Evolutionary conservation across 371 early-diverging fungal species (phyloP), one percentile per base, ranked within the genome.

Genomic region (Saksenaea oblongispora): DNA sequence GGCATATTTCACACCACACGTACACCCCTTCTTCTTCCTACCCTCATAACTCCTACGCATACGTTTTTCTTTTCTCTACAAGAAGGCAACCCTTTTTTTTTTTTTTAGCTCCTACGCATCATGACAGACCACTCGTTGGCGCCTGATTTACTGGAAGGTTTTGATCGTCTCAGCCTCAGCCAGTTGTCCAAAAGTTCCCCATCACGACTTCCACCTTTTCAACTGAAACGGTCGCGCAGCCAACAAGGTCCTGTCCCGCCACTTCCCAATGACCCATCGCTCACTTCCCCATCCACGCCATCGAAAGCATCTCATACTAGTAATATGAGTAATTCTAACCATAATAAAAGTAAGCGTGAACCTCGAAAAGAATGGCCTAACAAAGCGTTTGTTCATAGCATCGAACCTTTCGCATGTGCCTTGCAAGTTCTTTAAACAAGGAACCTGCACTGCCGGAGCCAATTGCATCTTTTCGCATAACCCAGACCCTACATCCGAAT

Each of bases 371-470:
- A 27, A 53, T 47, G 54, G 34, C 54, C 22, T 28, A 61, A 31
- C 0, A 3, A 34, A 28, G 54, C 24, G 15, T 59, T 13, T 22
- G 54, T 35, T 28, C 53, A 17, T 63, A 73, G 73, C 69, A n/a
- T 68, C 78, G 59, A 78, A 78, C 34, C 64, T 88, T 27, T 76
- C 82, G 41, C 91, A 92, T 67, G 86, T 92, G 53, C 93, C 93
- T 14, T 92, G 93, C 84, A 92, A 91, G 77, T 92, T 92, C 72
- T 91, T 84, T 76, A 88, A 85, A 66, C 84, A 85, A 44, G 91
- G 91, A 31, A 85, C 86, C 44, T 92, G 93, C 69, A 88, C 90
- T 2, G 91, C 91, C 14, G 92, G 92, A 36, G 80, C 84, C 67
- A 87, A 87, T 62, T 92, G 93, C 66, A 80, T 84, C 62, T 92